phyloP scores from a whole-genome alignment of 768 basidiomycete species.

The Rhodotorula sphaerocarpa region DNA sequence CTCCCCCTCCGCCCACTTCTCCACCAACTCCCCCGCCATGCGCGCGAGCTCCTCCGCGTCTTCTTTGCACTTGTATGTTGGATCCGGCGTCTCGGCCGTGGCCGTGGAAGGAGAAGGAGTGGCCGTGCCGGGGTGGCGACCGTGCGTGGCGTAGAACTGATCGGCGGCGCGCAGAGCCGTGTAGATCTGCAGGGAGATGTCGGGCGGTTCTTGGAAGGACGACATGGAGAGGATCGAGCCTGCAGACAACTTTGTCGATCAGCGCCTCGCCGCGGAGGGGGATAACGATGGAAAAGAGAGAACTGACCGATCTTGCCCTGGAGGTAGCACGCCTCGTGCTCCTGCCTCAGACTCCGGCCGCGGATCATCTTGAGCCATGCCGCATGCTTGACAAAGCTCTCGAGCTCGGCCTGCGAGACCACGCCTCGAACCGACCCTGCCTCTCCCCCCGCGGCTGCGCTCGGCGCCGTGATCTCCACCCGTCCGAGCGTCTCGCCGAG shows the following conservation, averaged over 20 bases:
- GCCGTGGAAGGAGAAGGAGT: too few relatives aligned
- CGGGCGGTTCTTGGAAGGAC: constrained; percentile 4
- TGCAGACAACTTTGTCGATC: too few relatives aligned
- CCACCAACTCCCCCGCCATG: constrained; percentile 46
- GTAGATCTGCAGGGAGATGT: constrained; percentile 41
- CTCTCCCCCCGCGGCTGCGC: too few relatives aligned
- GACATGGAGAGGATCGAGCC: constrained; percentile 11
- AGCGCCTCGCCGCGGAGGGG: too few relatives aligned
- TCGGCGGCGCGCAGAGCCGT: constrained; percentile 43
- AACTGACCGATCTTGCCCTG: constrained; percentile 41
- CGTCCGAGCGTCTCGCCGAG: constrained; percentile 36
- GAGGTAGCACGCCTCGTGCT: constrained; percentile 27
- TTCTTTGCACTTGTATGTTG: constrained; percentile 38
- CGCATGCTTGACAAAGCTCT: constrained; percentile 45
- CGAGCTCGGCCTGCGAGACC: constrained; percentile 42
- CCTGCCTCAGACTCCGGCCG: constrained; percentile 41
- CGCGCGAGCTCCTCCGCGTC: constrained; percentile 45
- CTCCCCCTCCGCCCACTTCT: constrained; percentile 41
- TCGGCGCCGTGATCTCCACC: too few relatives aligned
- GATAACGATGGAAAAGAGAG: too few relatives aligned
- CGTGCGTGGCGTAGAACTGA: constrained; percentile 38
- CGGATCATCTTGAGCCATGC: constrained; percentile 43
- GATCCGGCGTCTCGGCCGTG: background rate
- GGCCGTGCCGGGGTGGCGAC: constrained; percentile 41
- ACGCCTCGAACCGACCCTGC: constrained; percentile 1